Conservation (phyloP, 129 eudicot genomes). For the Daucus carota region DH1_v3.0 NC_030387.2:29853001-29853500, state of each 20-base stretch:
- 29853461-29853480: background rate
- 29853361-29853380: slow-evolving; percentile 46
- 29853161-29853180: slow-evolving; percentile 57
- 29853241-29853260: slow-evolving; percentile 81
- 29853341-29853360: slow-evolving; percentile 71
- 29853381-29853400: slow-evolving; percentile 55
- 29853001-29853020: slow-evolving; percentile 78
- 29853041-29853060: slow-evolving; percentile 67
- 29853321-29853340: slow-evolving; percentile 60
- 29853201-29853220: slow-evolving; percentile 57
- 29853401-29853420: slow-evolving; percentile 67
- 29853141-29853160: slow-evolving; percentile 66
- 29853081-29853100: background rate
- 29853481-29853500: background rate
- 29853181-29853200: slow-evolving; percentile 45
- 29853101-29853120: background rate
- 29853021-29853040: slow-evolving; percentile 72
- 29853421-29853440: slow-evolving; percentile 36
- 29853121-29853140: slow-evolving; percentile 45
- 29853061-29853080: background rate
- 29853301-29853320: slow-evolving; percentile 54
- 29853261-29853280: slow-evolving; percentile 39
- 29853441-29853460: slow-evolving; percentile 67
- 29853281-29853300: slow-evolving; percentile 72
- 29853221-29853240: slow-evolving; percentile 60